Base-by-base conservation (phyloP, 129 eudicot species). In the Artemisia argyi region DNA sequence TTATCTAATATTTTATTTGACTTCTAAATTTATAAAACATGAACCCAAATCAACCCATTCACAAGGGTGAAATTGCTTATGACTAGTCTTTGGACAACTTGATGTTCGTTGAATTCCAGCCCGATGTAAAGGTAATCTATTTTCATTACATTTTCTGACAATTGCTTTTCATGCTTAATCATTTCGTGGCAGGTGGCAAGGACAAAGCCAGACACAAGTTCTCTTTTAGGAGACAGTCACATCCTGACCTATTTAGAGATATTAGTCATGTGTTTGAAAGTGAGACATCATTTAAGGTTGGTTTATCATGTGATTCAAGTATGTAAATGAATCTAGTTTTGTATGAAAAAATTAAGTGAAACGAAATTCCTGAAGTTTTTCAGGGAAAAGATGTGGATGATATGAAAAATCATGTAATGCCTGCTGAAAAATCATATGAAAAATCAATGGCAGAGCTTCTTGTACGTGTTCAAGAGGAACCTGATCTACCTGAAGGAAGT, bases 401-500 rank as follows among this genome's bases (percentile, higher is more conserved):
- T 72, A 62, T 71, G 55, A 72, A 68, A 69, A 66, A 35, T 20
- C 17, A 66, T 67, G 48, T 14, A 19, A 57, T 74, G 65, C 66
- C 80, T 24, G 75, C 76, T 66, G n/a, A n/a, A n/a, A n/a, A n/a
- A n/a, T n/a, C n/a, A 84, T 72, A 62, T 71, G 55, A 72, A 68
- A 69, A 66, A 35, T 20, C 17, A 66, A 76, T 86, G 86, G 86
- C 85, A 58, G 94, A 83, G 73, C 77, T 85, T 80, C 85, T 84
- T 14, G 79, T 81, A 18, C 59, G 76, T 78, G 77, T 82, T 63
- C 84, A 75, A 51, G 86, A 73, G 61, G 83, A 78, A 55, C 71
- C 69, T 73, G 79, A 22, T 66, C 59, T 35, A 3, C 85, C 22
- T 11, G 75, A 59, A 73, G 84, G 77, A 71, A 76, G 66, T 48